Base-by-base conservation (phyloP, 2,329 filamentous ascomycete genomes). In the Exophiala sp. region DNA sequence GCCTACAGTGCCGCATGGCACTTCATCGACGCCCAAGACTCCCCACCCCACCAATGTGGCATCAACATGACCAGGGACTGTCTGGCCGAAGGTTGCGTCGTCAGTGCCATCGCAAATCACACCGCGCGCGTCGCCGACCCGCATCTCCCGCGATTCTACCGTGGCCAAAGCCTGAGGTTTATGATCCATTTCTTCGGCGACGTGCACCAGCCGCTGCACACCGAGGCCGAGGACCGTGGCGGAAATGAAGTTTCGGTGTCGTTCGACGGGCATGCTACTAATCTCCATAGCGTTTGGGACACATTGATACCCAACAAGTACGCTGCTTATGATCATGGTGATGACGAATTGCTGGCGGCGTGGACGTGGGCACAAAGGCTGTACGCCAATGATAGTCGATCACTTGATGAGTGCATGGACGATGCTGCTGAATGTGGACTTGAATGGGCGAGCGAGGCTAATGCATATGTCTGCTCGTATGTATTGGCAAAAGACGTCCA, bases 221-320 rank as follows among this genome's bases (percentile, higher is more conserved):
- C 77, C 10, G 78, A 82, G 69, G 76, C 85, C 51, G 78, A 85
- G 5, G 75, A 77, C 2, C 72, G 77, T 18, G 87, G 87, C 50
- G 87, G 87, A 0, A 91, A 90, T 62, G 78, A 79, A 9, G 86
- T 90, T 62, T 68, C 75, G 11, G 86, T 90, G 1, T 73, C 71
- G 12, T 90, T 84, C 71, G 74, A 83, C 21, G 78, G 77, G 2
- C 67, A 69, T 29, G 68, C 74, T 24, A 76, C 80, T 51, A 90
- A 90, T 65, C 75, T 90, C 39, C 87, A 90, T 65, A 78, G 85
- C 54, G 81, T 89, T 12, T 90, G 87, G 87, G 87, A 90, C 65
- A 82, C 79, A 11, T 38, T 62, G 16, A 63, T 64, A 11, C 57
- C 55, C 3, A 59, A 62, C 39, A 64, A 61, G 51, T 44, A 60